Conservation (phyloP, 2,329 filamentous ascomycete genomes). For the Aspergillus neotritici region DNA sequence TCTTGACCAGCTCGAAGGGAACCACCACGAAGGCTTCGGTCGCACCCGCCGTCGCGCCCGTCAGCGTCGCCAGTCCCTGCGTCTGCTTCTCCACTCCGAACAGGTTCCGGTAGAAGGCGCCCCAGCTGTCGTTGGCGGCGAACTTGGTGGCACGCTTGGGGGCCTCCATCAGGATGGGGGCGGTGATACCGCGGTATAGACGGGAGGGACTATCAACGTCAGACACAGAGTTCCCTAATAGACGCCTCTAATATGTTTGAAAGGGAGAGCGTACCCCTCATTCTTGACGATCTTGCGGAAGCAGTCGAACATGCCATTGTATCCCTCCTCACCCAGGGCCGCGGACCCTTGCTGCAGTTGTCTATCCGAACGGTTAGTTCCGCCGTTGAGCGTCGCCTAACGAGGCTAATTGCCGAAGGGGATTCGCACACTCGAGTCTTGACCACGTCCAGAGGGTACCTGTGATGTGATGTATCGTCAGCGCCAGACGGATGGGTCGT, state of each 20-base stretch:
- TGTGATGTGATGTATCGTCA: slow-evolving; percentile 34
- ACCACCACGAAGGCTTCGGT: slow-evolving; percentile 97
- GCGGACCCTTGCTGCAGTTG: slow-evolving; percentile 76
- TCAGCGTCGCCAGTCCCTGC: slow-evolving; percentile 85
- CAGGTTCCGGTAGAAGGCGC: slow-evolving; percentile 79
- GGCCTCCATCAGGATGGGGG: slow-evolving; percentile 96
- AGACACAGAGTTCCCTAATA: too few relatives aligned
- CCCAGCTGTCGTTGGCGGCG: slow-evolving; percentile 98
- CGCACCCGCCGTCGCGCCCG: slow-evolving; percentile 87
- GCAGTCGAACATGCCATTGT: slow-evolving; percentile 97
- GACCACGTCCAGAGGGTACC: slow-evolving; percentile 98
- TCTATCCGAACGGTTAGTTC: slow-evolving; percentile 41
- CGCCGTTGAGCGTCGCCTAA: slow-evolving; percentile 2
- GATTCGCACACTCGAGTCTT: slow-evolving; percentile 85
- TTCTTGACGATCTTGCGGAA: slow-evolving; percentile 94
- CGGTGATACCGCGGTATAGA: slow-evolving; percentile 90
- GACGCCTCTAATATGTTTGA: too few relatives aligned
- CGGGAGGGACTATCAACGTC: slow-evolving; percentile 62
- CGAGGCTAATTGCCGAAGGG: slow-evolving; percentile 10
- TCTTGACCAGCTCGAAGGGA: slow-evolving; percentile 97
- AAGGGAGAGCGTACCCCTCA: slow-evolving; percentile 67
- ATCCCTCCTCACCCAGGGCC: slow-evolving; percentile 66
- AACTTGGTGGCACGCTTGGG: slow-evolving; percentile 97
- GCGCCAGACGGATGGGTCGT: background rate
- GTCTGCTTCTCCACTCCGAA: slow-evolving; percentile 86